These are phyloP conservation scores for Haberlea rhodopensis DNA, from an alignment of 257 asterid species.

Conservation along the genomic window DNA sequence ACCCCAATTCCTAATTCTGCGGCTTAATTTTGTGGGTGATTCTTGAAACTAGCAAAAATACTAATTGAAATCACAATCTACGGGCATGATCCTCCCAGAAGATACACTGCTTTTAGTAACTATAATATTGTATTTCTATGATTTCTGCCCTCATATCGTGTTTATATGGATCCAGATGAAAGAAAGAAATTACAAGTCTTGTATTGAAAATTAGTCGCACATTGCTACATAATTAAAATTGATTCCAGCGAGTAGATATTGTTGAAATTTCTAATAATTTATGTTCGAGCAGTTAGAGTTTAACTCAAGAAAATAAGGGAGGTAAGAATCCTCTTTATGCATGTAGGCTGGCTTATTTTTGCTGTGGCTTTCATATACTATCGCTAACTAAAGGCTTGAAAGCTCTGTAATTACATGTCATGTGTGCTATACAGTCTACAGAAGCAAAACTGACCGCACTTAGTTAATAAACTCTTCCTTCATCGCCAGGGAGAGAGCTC, in stretches of 20 bases:
- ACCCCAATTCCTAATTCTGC: no score
- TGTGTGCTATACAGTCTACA: constrained; percentile 1
- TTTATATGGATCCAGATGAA: not conserved
- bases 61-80: not conserved
- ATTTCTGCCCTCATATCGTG: no score
- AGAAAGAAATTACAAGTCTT: not conserved
- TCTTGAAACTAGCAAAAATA: not conserved
- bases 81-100: not conserved
- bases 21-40: no score
- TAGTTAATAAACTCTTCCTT: constrained; percentile 54
- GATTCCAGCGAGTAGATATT: no score
- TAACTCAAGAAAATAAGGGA: not conserved
- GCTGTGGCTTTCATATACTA: not conserved
- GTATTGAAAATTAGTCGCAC: no score
- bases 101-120: not conserved
- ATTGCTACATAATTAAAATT: no score
- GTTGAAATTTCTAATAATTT: no score
- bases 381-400: not conserved
- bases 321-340: no score
- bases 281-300: no score
- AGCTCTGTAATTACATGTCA: not conserved
- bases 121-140: not conserved
- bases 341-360: no score
- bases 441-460: constrained; percentile 15
- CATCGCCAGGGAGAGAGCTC: constrained; percentile 63